Conservation (phyloP, 2,329 filamentous ascomycete species). For the Celoporthe dispersa region DNA sequence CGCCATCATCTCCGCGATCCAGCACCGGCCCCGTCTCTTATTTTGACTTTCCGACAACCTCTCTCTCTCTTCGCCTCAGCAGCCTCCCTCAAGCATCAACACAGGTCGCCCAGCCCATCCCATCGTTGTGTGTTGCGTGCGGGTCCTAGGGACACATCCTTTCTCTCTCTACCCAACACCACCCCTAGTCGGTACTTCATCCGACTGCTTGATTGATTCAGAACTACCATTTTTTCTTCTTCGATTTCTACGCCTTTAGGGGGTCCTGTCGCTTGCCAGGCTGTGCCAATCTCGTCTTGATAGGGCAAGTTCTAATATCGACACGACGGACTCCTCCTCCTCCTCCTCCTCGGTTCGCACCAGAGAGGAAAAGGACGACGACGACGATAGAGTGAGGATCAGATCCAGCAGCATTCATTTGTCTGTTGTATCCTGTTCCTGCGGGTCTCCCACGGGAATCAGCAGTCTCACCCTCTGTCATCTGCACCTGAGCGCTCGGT, state of each 20-base stretch:
- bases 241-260: slow-evolving; percentile 23
- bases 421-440: slow-evolving; percentile 20
- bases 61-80: slow-evolving; percentile 7
- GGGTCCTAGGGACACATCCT: slow-evolving; percentile 42
- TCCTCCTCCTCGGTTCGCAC: slow-evolving; percentile 10
- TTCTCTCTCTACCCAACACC: neutral
- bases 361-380: slow-evolving; percentile 14
- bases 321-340: slow-evolving; percentile 11
- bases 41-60: slow-evolving; percentile 29
- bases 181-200: slow-evolving; percentile 40
- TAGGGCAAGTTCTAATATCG: slow-evolving; percentile 47
- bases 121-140: slow-evolving; percentile 31
- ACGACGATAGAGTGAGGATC: slow-evolving; percentile 23
- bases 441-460: slow-evolving; percentile 28
- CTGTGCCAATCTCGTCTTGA: slow-evolving; percentile 43
- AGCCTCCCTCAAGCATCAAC: slow-evolving; percentile 5
- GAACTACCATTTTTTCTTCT: slow-evolving; percentile 17
- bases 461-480: slow-evolving; percentile 17
- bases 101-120: slow-evolving; percentile 26
- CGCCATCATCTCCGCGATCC: slow-evolving; percentile 18
- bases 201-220: slow-evolving; percentile 38
- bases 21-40: slow-evolving; percentile 24
- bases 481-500: slow-evolving; percentile 22
- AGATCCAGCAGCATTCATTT: slow-evolving; percentile 27
- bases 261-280: slow-evolving; percentile 20